These are phyloP conservation scores for Rubia tinctorum DNA, from an alignment of 305 asterid genomes.

Conservation along the genomic window DNA sequence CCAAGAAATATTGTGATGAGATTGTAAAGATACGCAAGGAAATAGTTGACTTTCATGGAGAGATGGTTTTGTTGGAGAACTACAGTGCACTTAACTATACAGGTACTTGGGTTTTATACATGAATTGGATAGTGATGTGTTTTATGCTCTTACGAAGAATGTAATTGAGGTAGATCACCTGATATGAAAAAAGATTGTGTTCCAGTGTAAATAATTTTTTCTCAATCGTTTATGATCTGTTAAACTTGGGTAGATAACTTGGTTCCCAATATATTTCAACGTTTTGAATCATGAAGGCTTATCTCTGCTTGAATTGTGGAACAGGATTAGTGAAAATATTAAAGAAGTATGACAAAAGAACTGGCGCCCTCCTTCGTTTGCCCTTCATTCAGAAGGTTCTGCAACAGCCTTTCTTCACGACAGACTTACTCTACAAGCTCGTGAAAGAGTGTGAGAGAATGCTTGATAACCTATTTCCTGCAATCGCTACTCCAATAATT, in stretches of 20 bases:
- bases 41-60: conserved; percentile 88
- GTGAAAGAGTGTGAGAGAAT: conserved; percentile 86
- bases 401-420: conserved; percentile 88
- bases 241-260: too few species aligned
- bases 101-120: conserved; percentile 29
- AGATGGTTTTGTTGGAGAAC: conserved; percentile 93
- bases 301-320: not conserved
- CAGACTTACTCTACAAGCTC: conserved; percentile 76
- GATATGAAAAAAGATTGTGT: not conserved
- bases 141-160: not conserved
- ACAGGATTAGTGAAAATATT: conserved; percentile 83
- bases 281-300: not conserved
- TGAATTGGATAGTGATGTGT: not conserved
- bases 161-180: not conserved
- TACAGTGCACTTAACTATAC: conserved; percentile 93
- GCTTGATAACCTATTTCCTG: conserved; percentile 69
- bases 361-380: conserved; percentile 85
- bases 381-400: conserved; percentile 91
- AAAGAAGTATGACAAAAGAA: conserved; percentile 91
- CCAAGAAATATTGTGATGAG: conserved; percentile 56
- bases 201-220: not conserved
- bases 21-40: conserved; percentile 68
- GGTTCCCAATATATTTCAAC: not conserved
- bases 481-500: conserved; percentile 23
- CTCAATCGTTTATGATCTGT: not conserved